phyloP scores from a whole-genome alignment of 2,329 filamentous ascomycete species.

The Colletotrichum siamense region DNA sequence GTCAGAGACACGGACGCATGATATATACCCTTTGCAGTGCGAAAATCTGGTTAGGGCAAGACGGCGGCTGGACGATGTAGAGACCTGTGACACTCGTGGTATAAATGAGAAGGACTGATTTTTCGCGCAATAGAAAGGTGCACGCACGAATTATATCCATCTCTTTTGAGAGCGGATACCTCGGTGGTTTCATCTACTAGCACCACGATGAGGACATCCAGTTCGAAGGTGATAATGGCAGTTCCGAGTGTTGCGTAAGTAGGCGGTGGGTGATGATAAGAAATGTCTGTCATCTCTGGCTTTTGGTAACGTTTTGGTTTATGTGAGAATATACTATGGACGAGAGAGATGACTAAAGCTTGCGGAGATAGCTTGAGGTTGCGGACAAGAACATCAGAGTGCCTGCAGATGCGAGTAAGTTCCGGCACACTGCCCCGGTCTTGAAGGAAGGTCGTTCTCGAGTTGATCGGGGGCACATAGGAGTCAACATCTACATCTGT shows the following conservation, averaged over 20 bases:
- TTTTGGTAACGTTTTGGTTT: accelerated
- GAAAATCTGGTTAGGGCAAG: not conserved
- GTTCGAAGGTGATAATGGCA: no score
- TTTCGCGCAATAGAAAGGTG: not conserved
- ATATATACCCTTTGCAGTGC: not conserved
- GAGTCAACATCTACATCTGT: no score
- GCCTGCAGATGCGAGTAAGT: no score
- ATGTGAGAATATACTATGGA: not conserved
- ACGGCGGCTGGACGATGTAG: not conserved
- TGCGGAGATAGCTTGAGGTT: not conserved
- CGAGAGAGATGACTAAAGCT: not conserved
- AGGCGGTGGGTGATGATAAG: not conserved
- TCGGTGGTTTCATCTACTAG: no score
- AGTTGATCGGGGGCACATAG: not conserved
- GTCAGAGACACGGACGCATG: not conserved
- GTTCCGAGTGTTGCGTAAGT: not conserved
- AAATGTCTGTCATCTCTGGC: not conserved
- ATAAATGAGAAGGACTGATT: not conserved
- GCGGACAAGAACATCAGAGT: no score
- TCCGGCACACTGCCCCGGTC: not conserved
- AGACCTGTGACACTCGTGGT: not conserved
- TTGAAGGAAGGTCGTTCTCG: not conserved
- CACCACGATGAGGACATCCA: not conserved
- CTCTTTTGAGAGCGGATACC: no score
- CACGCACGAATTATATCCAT: accelerated